Evolutionary conservation across 106 monocot species (phyloP).

Genomic region (Hemerocallis citrina): DNA sequence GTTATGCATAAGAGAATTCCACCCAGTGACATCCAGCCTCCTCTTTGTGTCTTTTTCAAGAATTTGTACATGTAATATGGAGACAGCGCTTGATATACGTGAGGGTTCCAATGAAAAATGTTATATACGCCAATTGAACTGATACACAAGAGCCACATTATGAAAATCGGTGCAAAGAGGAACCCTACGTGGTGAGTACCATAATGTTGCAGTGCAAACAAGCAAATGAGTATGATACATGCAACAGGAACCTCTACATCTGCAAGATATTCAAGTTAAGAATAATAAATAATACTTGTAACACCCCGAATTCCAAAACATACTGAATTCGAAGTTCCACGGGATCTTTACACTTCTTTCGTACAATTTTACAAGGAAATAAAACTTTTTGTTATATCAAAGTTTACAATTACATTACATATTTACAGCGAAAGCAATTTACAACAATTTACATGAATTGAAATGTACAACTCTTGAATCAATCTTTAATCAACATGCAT

Average conservation of each 20-base stretch:
- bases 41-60: constrained; percentile 80
- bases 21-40: constrained; percentile 97
- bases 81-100: constrained; percentile 79
- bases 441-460: too few species aligned
- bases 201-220: constrained; percentile 90
- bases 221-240: constrained; percentile 64
- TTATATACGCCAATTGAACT: constrained; percentile 88
- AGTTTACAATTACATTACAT: too few species aligned
- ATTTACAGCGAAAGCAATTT: too few species aligned
- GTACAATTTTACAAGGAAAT: too few species aligned
- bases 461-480: too few species aligned
- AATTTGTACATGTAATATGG: constrained; percentile 97
- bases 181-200: constrained; percentile 90
- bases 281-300: too few species aligned
- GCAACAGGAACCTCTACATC: constrained; percentile 89
- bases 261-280: too few species aligned
- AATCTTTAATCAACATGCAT: too few species aligned
- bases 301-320: too few species aligned
- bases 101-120: constrained; percentile 79
- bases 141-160: constrained; percentile 86
- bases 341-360: too few species aligned
- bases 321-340: too few species aligned
- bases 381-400: too few species aligned
- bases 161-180: constrained; percentile 88
- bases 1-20: constrained; percentile 94